Evolutionary conservation across 768 basidiomycete species (phyloP).

Genomic region (Amanita subjunquillea): DNA sequence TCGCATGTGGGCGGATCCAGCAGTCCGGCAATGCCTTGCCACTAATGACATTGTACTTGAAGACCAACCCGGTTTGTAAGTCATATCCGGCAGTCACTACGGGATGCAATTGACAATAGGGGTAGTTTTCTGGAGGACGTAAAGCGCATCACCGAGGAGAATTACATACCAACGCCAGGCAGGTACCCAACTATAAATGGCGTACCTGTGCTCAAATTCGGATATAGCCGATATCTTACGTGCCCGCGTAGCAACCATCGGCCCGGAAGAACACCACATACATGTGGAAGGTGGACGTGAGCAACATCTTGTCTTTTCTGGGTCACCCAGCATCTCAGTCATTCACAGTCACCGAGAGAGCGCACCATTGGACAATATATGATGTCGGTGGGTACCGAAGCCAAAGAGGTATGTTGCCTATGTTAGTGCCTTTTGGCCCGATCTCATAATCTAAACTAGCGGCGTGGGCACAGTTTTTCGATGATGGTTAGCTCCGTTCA

Average conservation of each 20-base stretch:
- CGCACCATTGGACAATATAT: slow-evolving; percentile 51
- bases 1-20: slow-evolving; percentile 38
- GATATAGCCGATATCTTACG: slow-evolving; percentile 49
- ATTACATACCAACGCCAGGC: slow-evolving; percentile 47
- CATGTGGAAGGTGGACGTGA: slow-evolving; percentile 31
- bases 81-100: slow-evolving; percentile 10
- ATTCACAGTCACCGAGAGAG: slow-evolving; percentile 16
- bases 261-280: slow-evolving; percentile 55
- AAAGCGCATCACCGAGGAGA: slow-evolving; percentile 34
- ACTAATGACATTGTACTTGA: slow-evolving; percentile 35
- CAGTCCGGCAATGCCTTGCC: slow-evolving; percentile 31
- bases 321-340: background rate
- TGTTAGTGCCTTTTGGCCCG: background rate
- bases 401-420: slow-evolving; percentile 34
- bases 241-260: slow-evolving; percentile 52
- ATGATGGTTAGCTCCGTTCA: slow-evolving; percentile 36
- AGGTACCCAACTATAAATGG: slow-evolving; percentile 8
- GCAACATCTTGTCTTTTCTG: background rate
- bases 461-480: slow-evolving; percentile 63
- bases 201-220: background rate
- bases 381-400: slow-evolving; percentile 55
- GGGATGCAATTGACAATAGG: background rate
- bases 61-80: slow-evolving; percentile 56
- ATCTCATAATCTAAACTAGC: slow-evolving; percentile 22
- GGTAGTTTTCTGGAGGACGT: slow-evolving; percentile 51